Evolutionary conservation across 345 rosid genomes (phyloP), one percentile per base, ranked within the genome.

Genomic region (Gossypium longicalyx): DNA sequence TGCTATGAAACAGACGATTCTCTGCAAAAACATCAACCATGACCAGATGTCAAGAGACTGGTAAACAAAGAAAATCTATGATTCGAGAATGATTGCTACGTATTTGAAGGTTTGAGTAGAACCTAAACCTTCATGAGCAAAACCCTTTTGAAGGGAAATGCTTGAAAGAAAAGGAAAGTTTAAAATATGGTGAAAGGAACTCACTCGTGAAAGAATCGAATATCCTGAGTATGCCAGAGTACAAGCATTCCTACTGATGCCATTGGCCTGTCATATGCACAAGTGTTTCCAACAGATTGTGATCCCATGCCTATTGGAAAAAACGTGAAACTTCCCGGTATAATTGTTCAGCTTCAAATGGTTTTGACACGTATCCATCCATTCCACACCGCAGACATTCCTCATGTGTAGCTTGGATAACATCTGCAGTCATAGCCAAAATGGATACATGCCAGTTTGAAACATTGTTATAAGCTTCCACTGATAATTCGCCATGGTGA

Each of bases 401-500:
- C 80, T 89, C 97, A 11, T 87, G 88, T 1, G 95, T 92, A 53
- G 98, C 97, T 66, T 94, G 97, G 76, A 94, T 89, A 45, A 92
- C 97, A 65, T 94, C 98, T 48, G 98, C 98, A 0, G 98, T 94
- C 98, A 92, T 94, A 75, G 98, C 98, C 82, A 94, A 81, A 72
- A 94, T 85, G 2, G 93, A 91, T 5, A 92, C 73, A 62, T 82
- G 89, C 91, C 87, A 85, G 45, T 85, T 85, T 17, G 79, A 69
- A 74, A 77, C 58, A 47, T 80, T 82, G 58, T 75, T 79, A 17
- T 20, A 73, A 45, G 78, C 75, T 77, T 82, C 91, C 72, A 48
- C 51, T 12, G 78, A 71, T 34, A 71, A 77, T 49, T 85, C 82
- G 69, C 86, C 79, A 2, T 22, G 82, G 56, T 72, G 87, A 72